Base-by-base conservation (phyloP, 1,284 basidiomycete species). In the Erythrobasidium hasegawianum region DNA sequence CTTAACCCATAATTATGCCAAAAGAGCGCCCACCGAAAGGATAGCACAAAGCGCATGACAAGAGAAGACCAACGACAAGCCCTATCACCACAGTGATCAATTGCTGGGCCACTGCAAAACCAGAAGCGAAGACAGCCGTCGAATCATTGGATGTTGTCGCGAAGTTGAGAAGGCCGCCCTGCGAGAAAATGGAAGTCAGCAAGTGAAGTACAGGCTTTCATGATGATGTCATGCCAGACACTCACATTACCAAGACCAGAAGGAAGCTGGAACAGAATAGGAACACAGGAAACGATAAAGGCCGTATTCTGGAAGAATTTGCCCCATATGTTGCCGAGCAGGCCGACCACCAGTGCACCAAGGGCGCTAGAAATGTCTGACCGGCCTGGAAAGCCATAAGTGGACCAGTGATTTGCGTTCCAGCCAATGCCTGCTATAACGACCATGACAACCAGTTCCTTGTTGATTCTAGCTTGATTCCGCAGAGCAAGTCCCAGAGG, bases 311-410 rank as follows among this genome's bases (percentile, higher is more conserved):
- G 62, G 47, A 65, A 65, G 53, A 57, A 57, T 29, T 65, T 65
- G 14, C 62, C 62, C 33, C 55, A 65, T 13, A 92, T 54, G 76
- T 93, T 93, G 33, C 90, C 84, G 47, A 91, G 79, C 59, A 92
- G 79, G 8, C 91, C 90, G 45, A 94, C 90, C 1, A 85, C 85
- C 71, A 95, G 88, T 0, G 89, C 80, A 10, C 79, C 88, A 33
- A 87, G 83, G 59, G 71, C 76, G 18, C 55, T 57, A 3, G 62
- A 65, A 18, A 65, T 65, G 33, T 65, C 62, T 4, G 62, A 65
- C 26, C 62, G 39, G n/a, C 62, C 62, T 13, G 62, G 62, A 22
- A 66, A 66, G 58, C 33, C 39, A 56, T 26, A 67, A 50, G 1
- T 83, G 79, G 1, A 84, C 74, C 88, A 90, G 74, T 88, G 85